A percentile compares a stretch with the other conserved stretches of the same genome.
Conservation (phyloP, 2,329 filamentous ascomycete species). For the Trichoderma sp. region DNA sequence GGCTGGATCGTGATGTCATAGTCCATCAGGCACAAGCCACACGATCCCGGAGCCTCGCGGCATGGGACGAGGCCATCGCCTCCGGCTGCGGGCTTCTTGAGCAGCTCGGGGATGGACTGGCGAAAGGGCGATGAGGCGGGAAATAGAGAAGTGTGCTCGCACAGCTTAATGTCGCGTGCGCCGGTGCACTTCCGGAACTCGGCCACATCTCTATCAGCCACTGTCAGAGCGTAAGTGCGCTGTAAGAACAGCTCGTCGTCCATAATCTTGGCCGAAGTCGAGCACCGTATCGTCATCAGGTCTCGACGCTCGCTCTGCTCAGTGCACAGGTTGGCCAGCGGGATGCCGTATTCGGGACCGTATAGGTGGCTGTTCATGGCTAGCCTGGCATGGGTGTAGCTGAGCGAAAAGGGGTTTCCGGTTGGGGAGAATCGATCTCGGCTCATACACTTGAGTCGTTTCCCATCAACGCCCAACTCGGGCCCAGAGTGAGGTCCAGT, state of each 20-base stretch:
- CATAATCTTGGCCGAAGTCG: conserved; percentile 25
- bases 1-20: conserved; percentile 28
- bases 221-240: conserved; percentile 25
- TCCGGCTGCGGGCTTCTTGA: conserved; percentile 5
- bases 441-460: conserved; percentile 20
- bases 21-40: conserved; percentile 30
- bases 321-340: conserved; percentile 24
- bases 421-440: conserved; percentile 26
- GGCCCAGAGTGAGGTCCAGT: conserved; percentile 22
- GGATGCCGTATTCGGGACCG: conserved; percentile 26
- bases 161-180: conserved; percentile 28
- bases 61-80: conserved; percentile 24
- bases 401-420: conserved; percentile 26
- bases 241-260: conserved; percentile 26
- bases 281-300: conserved; percentile 22
- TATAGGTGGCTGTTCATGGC: conserved; percentile 29
- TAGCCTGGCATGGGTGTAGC: conserved; percentile 27
- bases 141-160: conserved; percentile 29
- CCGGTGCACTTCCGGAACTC: conserved; percentile 25
- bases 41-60: conserved; percentile 25
- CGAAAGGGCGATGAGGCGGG: conserved; percentile 24
- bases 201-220: conserved; percentile 13
- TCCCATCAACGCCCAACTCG: neutral
- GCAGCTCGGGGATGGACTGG: conserved; percentile 27
- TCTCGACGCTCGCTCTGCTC: conserved; percentile 23